Percentiles rank a stretch among this genome's conserved stretches.
phyloP scores from a whole-genome alignment of 129 eudicot species.

The Mikania micrantha region DNA sequence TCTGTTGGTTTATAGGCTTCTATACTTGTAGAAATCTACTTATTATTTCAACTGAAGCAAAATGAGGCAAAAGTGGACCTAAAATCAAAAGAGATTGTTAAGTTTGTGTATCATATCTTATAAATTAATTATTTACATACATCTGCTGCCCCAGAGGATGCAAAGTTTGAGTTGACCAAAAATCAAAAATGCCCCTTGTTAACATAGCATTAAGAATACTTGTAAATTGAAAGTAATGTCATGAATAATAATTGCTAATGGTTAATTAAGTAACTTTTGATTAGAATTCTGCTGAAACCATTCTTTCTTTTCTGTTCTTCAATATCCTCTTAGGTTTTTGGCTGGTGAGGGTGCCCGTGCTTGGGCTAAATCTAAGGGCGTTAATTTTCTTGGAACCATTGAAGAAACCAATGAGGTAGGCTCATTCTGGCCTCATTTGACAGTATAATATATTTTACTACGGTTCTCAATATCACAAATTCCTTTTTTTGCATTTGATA shows the following conservation, averaged over 20 bases:
- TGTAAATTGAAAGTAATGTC: not conserved
- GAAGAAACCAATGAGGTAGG: slow-evolving; percentile 60
- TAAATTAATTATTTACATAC: not conserved
- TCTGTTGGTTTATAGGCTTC: not conserved
- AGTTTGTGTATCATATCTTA: not conserved
- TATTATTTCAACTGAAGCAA: not conserved
- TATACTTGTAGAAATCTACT: not conserved
- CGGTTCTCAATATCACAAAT: not conserved
- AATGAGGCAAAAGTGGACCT: not conserved
- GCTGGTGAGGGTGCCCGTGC: slow-evolving; percentile 84
- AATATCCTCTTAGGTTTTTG: slow-evolving; percentile 58
- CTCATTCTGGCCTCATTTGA: not conserved
- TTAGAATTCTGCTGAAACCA: not conserved
- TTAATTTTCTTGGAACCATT: slow-evolving; percentile 23
- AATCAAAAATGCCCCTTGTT: not conserved
- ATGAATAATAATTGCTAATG: not conserved
- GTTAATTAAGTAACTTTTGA: not conserved
- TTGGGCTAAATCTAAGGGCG: slow-evolving; percentile 83
- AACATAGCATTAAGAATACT: not conserved
- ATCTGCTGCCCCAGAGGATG: not conserved
- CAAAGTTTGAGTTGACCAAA: not conserved
- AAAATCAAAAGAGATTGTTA: not conserved
- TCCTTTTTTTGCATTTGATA: slow-evolving; percentile 17
- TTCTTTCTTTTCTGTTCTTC: not conserved
- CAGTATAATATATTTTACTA: not conserved